Conservation (phyloP, 1,284 basidiomycete genomes). For the Phaffia rhodozyma region DNA sequence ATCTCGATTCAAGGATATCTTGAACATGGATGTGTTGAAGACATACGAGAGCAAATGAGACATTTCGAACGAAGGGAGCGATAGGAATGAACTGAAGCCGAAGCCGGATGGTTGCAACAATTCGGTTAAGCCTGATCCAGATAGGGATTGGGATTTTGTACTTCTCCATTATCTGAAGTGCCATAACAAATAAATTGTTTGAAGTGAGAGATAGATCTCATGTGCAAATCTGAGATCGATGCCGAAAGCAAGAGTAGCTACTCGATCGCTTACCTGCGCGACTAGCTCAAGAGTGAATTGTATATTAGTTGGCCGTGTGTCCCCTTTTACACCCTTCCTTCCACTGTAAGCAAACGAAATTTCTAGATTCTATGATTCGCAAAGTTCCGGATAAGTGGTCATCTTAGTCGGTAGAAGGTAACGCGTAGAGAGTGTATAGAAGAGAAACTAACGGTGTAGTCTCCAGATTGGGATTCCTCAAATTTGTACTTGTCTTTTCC, state of each 20-base stretch:
- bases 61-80: conserved; percentile 50
- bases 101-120: conserved; percentile 55
- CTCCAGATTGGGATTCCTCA: conserved; percentile 37
- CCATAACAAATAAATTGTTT: too few species aligned
- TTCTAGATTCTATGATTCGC: conserved; percentile 49
- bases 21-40: not conserved
- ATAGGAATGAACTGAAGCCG: conserved; percentile 67
- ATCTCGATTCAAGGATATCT: too few species aligned
- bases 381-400: too few species aligned
- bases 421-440: not conserved
- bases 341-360: conserved; percentile 62
- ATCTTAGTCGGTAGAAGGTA: too few species aligned
- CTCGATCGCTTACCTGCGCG: conserved; percentile 32
- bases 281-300: conserved; percentile 59
- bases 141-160: conserved; percentile 44
- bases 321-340: conserved; percentile 43
- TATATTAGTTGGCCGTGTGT: conserved; percentile 46
- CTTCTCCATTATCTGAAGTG: conserved; percentile 38
- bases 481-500: not conserved
- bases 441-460: conserved; percentile 29
- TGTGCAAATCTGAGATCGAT: too few species aligned
- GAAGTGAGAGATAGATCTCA: too few species aligned
- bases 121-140: conserved; percentile 65
- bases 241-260: not conserved
- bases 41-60: conserved; percentile 17